Conservation (phyloP, 306 rosid genomes). For the Cicer arietinum region DNA sequence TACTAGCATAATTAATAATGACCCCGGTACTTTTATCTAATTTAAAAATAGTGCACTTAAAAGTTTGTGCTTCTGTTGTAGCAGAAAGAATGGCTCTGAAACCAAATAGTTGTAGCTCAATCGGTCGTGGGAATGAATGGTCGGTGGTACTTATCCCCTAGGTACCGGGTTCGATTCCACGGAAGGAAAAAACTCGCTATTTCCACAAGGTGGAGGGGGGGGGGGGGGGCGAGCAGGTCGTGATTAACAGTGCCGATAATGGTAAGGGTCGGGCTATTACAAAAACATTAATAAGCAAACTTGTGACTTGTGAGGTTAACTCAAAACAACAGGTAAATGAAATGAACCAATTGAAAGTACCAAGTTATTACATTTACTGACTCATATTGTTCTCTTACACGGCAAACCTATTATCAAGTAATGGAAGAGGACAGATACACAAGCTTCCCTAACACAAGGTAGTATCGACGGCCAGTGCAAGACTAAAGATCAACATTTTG, state of each 20-base stretch:
- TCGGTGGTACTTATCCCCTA: too few relatives aligned
- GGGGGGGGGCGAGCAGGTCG: too few relatives aligned
- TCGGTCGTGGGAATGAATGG: too few relatives aligned
- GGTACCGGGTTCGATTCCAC: too few relatives aligned
- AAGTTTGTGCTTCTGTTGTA: not conserved
- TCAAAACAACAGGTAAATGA: not conserved
- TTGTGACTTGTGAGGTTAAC: not conserved
- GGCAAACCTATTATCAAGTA: not conserved
- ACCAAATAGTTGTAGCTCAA: constrained; percentile 15
- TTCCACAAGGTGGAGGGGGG: too few relatives aligned
- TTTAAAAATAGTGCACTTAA: constrained; percentile 15
- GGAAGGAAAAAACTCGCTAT: too few relatives aligned
- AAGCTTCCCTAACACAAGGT: constrained; percentile 11
- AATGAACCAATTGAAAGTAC: not conserved
- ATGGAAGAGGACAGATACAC: not conserved
- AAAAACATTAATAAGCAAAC: not conserved
- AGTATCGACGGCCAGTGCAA: not conserved
- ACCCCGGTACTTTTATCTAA: not conserved
- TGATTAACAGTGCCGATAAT: too few relatives aligned
- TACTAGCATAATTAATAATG: not conserved
- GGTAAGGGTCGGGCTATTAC: too few relatives aligned
- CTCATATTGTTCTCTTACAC: not conserved
- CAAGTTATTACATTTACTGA: too few relatives aligned
- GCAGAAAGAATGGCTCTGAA: constrained; percentile 24
- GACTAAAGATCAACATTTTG: not conserved